A percentile compares a stretch with the other conserved stretches of the same genome.
phyloP scores from a whole-genome alignment of 768 basidiomycete species.

The Cystofilobasidium bisporidii region DNA sequence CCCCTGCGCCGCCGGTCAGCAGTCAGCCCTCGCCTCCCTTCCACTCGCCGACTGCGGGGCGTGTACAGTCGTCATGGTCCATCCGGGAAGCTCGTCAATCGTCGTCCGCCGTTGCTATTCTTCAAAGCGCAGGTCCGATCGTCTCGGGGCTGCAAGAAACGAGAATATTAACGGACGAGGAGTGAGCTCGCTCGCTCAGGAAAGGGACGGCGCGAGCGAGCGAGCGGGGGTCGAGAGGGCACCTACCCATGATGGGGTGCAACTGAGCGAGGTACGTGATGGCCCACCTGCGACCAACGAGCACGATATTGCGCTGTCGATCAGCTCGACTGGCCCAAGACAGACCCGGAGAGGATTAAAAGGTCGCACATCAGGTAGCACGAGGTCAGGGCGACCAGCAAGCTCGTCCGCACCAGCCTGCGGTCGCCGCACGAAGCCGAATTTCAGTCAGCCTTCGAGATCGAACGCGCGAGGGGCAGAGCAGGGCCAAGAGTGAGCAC shows the following conservation, averaged over 20 bases:
- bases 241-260: not conserved
- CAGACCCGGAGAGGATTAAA: not conserved
- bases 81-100: too few species aligned
- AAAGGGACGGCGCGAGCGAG: not conserved
- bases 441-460: too few species aligned
- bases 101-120: not conserved
- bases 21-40: too few species aligned
- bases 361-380: slow-evolving; percentile 5
- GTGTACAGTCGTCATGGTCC: slow-evolving; percentile 3
- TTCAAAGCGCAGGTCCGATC: not conserved
- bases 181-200: not conserved
- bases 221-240: not conserved
- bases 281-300: not conserved
- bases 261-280: slow-evolving; percentile 1
- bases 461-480: not conserved
- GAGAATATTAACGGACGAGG: not conserved
- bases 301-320: not conserved
- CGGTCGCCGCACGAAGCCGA: too few species aligned
- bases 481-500: too few species aligned
- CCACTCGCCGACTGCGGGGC: too few species aligned
- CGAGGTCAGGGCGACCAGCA: not conserved
- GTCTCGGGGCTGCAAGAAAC: not conserved
- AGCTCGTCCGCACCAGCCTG: slow-evolving; percentile 2
- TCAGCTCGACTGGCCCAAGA: too few species aligned
- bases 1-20: too few species aligned